A percentile compares a stretch with the other conserved stretches of the same genome.
Conservation (phyloP, 345 rosid species). For the Kernera saxatilis region DNA sequence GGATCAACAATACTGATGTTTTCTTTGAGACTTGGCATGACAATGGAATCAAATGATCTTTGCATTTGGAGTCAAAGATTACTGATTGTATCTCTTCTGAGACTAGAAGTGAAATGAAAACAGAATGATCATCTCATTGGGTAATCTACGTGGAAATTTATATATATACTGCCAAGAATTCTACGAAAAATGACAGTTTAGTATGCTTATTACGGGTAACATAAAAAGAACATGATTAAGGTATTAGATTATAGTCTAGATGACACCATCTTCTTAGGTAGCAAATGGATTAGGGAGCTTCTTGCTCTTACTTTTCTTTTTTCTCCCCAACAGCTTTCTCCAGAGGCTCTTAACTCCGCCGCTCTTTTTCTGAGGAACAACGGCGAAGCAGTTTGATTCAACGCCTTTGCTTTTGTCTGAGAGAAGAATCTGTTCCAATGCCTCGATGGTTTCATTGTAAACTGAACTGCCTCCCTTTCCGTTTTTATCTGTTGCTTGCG, state of each 20-base stretch:
- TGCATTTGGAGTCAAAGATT: neutral
- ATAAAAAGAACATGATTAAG: neutral
- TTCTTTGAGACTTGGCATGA: neutral
- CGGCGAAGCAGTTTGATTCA: constrained; percentile 38
- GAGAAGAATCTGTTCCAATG: constrained; percentile 37
- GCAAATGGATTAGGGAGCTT: constrained; percentile 36
- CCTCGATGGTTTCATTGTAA: constrained; percentile 32
- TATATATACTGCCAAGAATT: constrained; percentile 15
- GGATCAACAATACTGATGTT: neutral
- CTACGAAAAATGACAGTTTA: constrained; percentile 1
- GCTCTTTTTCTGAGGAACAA: constrained; percentile 53
- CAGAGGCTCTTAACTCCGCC: constrained; percentile 47
- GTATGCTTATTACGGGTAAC: constrained; percentile 11
- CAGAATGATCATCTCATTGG: neutral
- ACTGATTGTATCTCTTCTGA: constrained; percentile 23
- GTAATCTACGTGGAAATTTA: constrained; percentile 1
- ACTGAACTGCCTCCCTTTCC: constrained; percentile 28
- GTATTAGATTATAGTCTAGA: constrained; percentile 10
- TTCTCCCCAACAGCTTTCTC: constrained; percentile 68
- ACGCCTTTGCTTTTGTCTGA: constrained; percentile 31
- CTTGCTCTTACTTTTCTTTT: constrained; percentile 43
- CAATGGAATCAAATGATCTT: neutral
- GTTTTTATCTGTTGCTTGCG: constrained; percentile 16
- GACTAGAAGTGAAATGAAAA: constrained; percentile 6
- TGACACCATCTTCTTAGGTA: constrained; percentile 21